Conservation (phyloP, 768 basidiomycete species). For the Agaricus blazei region DNA sequence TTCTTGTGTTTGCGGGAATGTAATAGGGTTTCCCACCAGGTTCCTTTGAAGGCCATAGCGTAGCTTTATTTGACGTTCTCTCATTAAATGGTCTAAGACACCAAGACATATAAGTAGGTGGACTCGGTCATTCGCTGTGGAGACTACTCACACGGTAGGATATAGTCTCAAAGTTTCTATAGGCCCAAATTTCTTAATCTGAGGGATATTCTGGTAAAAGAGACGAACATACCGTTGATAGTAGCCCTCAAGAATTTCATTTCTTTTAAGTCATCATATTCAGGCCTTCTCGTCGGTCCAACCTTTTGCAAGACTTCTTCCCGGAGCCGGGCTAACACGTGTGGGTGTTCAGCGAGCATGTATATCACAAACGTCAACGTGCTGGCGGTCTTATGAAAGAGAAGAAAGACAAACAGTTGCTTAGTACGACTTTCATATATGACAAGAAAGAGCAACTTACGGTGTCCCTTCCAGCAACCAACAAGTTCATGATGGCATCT, state of each 20-base stretch:
- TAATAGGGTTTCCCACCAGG: slow-evolving; percentile 16
- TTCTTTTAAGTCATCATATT: slow-evolving; percentile 35
- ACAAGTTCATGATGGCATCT: slow-evolving; percentile 37
- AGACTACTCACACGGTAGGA: slow-evolving; percentile 14
- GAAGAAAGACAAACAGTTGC: not conserved
- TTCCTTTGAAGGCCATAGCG: slow-evolving; percentile 13
- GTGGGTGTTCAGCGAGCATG: slow-evolving; percentile 40
- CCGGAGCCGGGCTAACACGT: slow-evolving; percentile 32
- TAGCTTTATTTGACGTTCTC: slow-evolving; percentile 15
- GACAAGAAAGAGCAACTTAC: slow-evolving; percentile 16
- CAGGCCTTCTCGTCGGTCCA: slow-evolving; percentile 28
- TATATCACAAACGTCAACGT: slow-evolving; percentile 41
- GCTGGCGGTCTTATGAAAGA: slow-evolving; percentile 30
- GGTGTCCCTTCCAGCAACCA: slow-evolving; percentile 41
- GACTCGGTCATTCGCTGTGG: not conserved
- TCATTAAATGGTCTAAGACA: slow-evolving; percentile 6
- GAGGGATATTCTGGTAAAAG: slow-evolving; percentile 4
- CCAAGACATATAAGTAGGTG: not conserved
- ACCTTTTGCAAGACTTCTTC: slow-evolving; percentile 37
- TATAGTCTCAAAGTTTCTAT: slow-evolving; percentile 18
- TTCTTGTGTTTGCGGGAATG: slow-evolving; percentile 20
- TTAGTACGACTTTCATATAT: no score
- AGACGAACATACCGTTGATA: slow-evolving; percentile 29
- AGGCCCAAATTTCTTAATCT: not conserved
- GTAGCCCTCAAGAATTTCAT: slow-evolving; percentile 41